Conservation (phyloP, 208 protist species). For the Entamoeba moshkovskii region DNA sequence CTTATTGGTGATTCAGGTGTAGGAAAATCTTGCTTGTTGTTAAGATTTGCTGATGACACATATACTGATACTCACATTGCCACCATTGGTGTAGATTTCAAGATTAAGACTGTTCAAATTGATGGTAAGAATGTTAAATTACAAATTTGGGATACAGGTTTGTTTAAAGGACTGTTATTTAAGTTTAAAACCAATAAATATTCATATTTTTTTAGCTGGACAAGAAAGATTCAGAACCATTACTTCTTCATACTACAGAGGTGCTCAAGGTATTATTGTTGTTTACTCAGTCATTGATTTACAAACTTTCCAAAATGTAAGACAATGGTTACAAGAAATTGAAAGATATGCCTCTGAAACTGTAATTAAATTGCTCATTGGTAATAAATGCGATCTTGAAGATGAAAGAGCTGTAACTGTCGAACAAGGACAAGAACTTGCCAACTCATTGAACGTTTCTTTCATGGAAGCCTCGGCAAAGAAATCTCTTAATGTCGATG, state of each 20-base stretch:
- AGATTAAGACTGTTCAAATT: constrained; percentile 32
- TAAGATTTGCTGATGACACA: constrained; percentile 38
- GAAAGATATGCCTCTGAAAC: constrained; percentile 14
- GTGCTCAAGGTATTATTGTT: constrained; percentile 33
- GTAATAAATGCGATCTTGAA: constrained; percentile 38
- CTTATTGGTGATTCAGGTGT: constrained; percentile 40
- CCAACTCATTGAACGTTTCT: constrained; percentile 27
- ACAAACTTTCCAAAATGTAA: constrained; percentile 24
- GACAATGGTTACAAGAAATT: constrained; percentile 33
- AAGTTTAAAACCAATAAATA: too few species aligned
- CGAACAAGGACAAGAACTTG: constrained; percentile 34
- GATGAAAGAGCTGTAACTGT: constrained; percentile 17
- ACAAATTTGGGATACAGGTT: constrained; percentile 44
- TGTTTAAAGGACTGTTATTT: too few species aligned
- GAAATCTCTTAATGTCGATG: constrained; percentile 38
- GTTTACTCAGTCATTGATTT: constrained; percentile 37
- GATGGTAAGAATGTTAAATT: constrained; percentile 39
- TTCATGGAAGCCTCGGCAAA: constrained; percentile 50
- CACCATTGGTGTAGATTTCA: constrained; percentile 53
- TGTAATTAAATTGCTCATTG: constrained; percentile 29
- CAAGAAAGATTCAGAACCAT: constrained; percentile 33
- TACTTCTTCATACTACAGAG: constrained; percentile 14
- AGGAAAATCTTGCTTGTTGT: constrained; percentile 46
- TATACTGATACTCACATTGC: constrained; percentile 37
- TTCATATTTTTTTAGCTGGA: too few species aligned